Base-by-base conservation (phyloP, 306 rosid genomes). In the Vicia villosa region DNA sequence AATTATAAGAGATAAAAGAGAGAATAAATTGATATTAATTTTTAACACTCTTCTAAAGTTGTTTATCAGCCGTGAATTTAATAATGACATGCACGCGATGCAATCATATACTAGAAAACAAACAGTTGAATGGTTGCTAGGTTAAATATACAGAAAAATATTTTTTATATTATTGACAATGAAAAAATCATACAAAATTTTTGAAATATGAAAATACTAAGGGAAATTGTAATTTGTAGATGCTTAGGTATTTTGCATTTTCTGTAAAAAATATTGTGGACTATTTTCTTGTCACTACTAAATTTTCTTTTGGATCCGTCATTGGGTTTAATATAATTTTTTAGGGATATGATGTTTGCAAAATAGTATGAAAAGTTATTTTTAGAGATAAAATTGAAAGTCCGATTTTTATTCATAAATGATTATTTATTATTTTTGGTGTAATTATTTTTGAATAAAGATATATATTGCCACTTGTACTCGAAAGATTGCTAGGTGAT, bases 371-470 rank as follows among this genome's bases (percentile, higher is more conserved):
- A 45, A 45, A 52, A 22, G 57, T 72, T 63, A 45, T 49, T 26
- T 52, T 60, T 11, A 28, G 38, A 49, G 24, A 69, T 50, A 45
- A 63, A 56, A 12, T 41, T 32, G 64, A 5, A 34, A 62, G 11
- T 55, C 16, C 46, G 12, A 3, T 38, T 30, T 63, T 20, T 58
- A 38, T 32, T 8, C 21, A 26, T 22, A 19, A 36, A 34, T 41
- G 52, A 70, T 38, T 49, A 32, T 15, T 55, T 22, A 60, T 63
- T 62, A 5, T 63, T 41, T 69, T 77, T 26, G n/a, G 32, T 62
- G 14, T 68, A 56, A 32, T 28, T 20, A 12, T 56, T 63, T 21
- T 73, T 50, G 8, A 62, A 24, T 12, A 38, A 68, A 58, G 51
- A 5, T 49, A 6, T 54, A 55, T 70, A 54, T 22, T 30, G 21